Evolutionary conservation across 805 yeast genomes (phyloP).

Genomic region (Metschnikowia arizonensis): DNA sequence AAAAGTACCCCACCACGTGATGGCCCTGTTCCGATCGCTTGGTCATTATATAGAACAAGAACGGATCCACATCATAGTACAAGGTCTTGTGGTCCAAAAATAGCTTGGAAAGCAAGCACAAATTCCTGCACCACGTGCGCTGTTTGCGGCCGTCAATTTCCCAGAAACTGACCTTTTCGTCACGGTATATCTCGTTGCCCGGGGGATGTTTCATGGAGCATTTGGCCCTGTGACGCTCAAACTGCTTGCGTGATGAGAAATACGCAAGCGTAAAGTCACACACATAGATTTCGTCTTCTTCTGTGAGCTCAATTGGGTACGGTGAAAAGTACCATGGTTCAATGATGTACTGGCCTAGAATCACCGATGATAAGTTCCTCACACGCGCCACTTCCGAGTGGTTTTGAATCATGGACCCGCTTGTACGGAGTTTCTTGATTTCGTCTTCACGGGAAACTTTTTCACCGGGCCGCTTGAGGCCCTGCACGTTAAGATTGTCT

Average conservation of each 20-base stretch:
- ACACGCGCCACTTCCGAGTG: constrained; percentile 85
- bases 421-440: constrained; percentile 81
- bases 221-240: constrained; percentile 84
- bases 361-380: constrained; percentile 71
- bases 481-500: constrained; percentile 82
- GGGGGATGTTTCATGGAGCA: constrained; percentile 95
- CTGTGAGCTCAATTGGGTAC: constrained; percentile 91
- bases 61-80: constrained; percentile 97
- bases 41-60: constrained; percentile 94
- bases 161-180: constrained; percentile 87
- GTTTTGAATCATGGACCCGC: constrained; percentile 96
- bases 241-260: constrained; percentile 85
- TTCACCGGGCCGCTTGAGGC: constrained; percentile 60
- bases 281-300: constrained; percentile 82
- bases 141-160: constrained; percentile 97
- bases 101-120: constrained; percentile 83
- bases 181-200: constrained; percentile 95
- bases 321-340: constrained; percentile 99
- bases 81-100: constrained; percentile 94
- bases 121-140: constrained; percentile 94
- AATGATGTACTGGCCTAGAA: constrained; percentile 84
- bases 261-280: constrained; percentile 89
- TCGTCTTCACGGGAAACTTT: constrained; percentile 86
- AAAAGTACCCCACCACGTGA: constrained; percentile 93
- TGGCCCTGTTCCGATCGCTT: constrained; percentile 85